Percentiles rank a stretch among this genome's conserved stretches.
Evolutionary conservation across 2,329 filamentous ascomycete species (phyloP).

Genomic region (Metarhizium rileyi): DNA sequence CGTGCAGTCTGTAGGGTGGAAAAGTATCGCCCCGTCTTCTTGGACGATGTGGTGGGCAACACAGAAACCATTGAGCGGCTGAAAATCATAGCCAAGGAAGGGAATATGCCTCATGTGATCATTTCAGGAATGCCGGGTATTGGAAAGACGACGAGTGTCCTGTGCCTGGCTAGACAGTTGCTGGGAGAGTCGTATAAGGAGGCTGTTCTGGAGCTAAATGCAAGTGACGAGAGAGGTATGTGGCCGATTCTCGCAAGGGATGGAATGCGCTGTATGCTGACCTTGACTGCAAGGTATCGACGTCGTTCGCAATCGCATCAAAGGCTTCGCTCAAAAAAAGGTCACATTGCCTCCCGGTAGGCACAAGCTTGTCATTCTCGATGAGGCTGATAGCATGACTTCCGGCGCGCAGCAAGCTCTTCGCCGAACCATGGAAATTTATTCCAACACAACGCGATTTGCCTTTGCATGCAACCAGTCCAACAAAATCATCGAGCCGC

Average conservation of each 20-base stretch:
- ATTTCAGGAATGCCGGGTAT: slow-evolving; percentile 99
- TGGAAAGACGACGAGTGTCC: slow-evolving; percentile 91
- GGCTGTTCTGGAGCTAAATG: slow-evolving; percentile 91
- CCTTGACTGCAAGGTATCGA: slow-evolving; percentile 61
- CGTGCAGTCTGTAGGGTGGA: slow-evolving; percentile 62
- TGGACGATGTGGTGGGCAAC: slow-evolving; percentile 96
- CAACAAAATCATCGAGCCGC: slow-evolving; percentile 99
- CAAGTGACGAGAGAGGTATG: slow-evolving; percentile 80
- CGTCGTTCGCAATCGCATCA: slow-evolving; percentile 93
- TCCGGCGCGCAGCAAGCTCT: slow-evolving; percentile 92
- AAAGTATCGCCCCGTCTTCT: slow-evolving; percentile 90
- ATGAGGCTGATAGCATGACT: slow-evolving; percentile 98
- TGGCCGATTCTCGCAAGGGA: background rate
- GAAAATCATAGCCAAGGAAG: slow-evolving; percentile 96
- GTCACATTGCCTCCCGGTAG: slow-evolving; percentile 84
- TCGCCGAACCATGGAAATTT: slow-evolving; percentile 96
- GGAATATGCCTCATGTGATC: slow-evolving; percentile 98
- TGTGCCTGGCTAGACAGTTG: slow-evolving; percentile 86
- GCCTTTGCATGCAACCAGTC: slow-evolving; percentile 98
- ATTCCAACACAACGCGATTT: slow-evolving; percentile 90
- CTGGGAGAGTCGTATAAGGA: slow-evolving; percentile 94
- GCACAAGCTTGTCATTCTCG: slow-evolving; percentile 94
- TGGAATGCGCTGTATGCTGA: background rate
- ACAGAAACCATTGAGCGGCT: slow-evolving; percentile 94
- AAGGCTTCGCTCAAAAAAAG: slow-evolving; percentile 98